Percentiles rank a stretch among this genome's conserved stretches.
These are phyloP conservation scores for Lepiota brunneoincarnata DNA, from an alignment of 768 basidiomycete species.

Conservation along the genomic window DNA sequence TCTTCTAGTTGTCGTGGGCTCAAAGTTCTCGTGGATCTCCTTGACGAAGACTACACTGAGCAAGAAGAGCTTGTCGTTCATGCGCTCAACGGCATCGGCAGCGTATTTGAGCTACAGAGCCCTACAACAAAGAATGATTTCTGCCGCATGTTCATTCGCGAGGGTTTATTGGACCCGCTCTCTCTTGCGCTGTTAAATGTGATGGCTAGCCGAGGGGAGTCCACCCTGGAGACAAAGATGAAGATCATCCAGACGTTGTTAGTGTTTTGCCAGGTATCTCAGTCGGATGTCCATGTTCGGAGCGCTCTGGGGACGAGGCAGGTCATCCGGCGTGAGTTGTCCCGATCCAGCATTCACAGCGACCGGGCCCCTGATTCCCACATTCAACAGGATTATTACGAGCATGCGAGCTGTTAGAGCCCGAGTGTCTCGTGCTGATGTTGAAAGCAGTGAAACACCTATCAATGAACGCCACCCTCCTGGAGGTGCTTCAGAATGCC, in stretches of 20 bases:
- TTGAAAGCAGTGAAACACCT: constrained; percentile 96
- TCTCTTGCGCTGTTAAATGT: constrained; percentile 88
- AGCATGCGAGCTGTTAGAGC: constrained; percentile 83
- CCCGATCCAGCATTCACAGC: not conserved
- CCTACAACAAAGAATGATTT: constrained; percentile 98
- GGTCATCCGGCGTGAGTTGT: constrained; percentile 78
- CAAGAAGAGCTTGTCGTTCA: constrained; percentile 90
- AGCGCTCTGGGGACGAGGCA: constrained; percentile 90
- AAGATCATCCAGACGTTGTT: constrained; percentile 88
- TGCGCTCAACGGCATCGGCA: constrained; percentile 91
- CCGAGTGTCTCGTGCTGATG: constrained; percentile 85
- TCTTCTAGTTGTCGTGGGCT: constrained; percentile 82
- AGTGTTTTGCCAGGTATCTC: constrained; percentile 95
- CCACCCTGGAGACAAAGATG: constrained; percentile 72
- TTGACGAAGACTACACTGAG: constrained; percentile 94
- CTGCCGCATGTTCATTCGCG: constrained; percentile 96
- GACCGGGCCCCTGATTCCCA: not conserved
- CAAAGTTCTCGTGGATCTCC: constrained; percentile 89
- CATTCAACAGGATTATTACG: constrained; percentile 69
- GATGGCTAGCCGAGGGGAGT: constrained; percentile 67
- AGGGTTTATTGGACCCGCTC: constrained; percentile 91
- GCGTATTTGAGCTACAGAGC: constrained; percentile 93
- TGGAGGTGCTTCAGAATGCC: constrained; percentile 94
- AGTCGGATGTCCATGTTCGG: constrained; percentile 90
- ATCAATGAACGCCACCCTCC: constrained; percentile 86